Conservation (phyloP, 768 basidiomycete species). For the Agrocybe pediades region DNA sequence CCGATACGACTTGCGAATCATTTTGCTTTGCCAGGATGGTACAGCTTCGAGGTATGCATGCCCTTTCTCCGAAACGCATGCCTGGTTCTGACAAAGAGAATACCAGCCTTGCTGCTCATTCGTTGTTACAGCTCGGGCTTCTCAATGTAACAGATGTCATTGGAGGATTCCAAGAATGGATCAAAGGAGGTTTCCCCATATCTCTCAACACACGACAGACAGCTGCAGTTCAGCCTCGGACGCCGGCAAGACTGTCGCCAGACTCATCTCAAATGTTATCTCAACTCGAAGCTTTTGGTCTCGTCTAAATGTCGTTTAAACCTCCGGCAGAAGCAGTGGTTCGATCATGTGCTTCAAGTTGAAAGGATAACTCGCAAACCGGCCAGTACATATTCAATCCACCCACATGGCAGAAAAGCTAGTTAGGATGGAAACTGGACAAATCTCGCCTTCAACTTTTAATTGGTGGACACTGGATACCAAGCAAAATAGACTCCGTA, state of each 20-base stretch:
- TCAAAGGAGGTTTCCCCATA: slow-evolving; percentile 63
- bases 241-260: slow-evolving; percentile 26
- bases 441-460: background rate
- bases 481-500: background rate
- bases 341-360: background rate
- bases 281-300: background rate
- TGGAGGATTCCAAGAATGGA: slow-evolving; percentile 77
- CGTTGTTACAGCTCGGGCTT: slow-evolving; percentile 70
- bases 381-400: too few relatives aligned
- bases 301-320: background rate
- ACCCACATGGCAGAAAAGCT: background rate
- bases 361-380: background rate
- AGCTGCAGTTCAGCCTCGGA: slow-evolving; percentile 25
- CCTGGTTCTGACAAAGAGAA: background rate
- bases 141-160: slow-evolving; percentile 77
- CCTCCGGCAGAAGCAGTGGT: background rate
- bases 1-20: slow-evolving; percentile 73
- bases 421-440: background rate
- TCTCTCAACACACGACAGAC: slow-evolving; percentile 23
- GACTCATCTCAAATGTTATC: background rate
- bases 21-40: slow-evolving; percentile 77
- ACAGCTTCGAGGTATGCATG: slow-evolving; percentile 52
- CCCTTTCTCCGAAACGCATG: background rate
- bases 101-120: slow-evolving; percentile 66
- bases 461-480: background rate